A percentile compares a stretch with the other conserved stretches of the same genome.
These are phyloP conservation scores for Scolecobasidium constrictum DNA, from an alignment of 2,329 filamentous ascomycete genomes.

Conservation along the genomic window DNA sequence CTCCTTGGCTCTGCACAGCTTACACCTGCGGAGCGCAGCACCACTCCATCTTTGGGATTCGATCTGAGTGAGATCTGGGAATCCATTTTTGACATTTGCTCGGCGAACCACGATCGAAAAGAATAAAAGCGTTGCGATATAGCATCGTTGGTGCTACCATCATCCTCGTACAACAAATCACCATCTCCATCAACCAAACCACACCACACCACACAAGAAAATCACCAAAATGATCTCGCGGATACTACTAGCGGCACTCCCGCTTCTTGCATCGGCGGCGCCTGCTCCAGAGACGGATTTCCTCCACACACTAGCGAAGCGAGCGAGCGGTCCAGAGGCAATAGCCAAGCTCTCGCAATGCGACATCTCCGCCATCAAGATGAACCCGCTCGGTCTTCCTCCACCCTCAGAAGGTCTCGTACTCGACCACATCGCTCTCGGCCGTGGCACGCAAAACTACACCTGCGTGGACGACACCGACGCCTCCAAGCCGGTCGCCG, in stretches of 20 bases:
- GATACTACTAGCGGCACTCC: background rate
- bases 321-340: background rate
- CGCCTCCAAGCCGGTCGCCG: conserved; percentile 49
- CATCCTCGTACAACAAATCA: too few species aligned
- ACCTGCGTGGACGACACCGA: conserved; percentile 56
- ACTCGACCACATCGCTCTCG: conserved; percentile 71
- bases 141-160: too few species aligned
- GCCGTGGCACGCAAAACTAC: conserved; percentile 89
- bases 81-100: too few species aligned
- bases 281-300: background rate
- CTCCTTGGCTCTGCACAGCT: too few species aligned
- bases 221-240: background rate
- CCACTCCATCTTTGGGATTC: too few species aligned
- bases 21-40: too few species aligned
- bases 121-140: too few species aligned
- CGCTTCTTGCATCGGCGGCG: background rate
- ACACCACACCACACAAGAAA: too few species aligned
- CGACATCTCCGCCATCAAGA: background rate
- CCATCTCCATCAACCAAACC: too few species aligned
- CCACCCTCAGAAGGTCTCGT: conserved; percentile 47
- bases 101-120: too few species aligned
- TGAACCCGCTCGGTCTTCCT: conserved; percentile 35
- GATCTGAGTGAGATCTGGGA: too few species aligned
- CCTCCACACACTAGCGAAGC: background rate
- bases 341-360: too few species aligned